Conservation (phyloP, 768 basidiomycete genomes). For the Hirschioporus abietinus region DNA sequence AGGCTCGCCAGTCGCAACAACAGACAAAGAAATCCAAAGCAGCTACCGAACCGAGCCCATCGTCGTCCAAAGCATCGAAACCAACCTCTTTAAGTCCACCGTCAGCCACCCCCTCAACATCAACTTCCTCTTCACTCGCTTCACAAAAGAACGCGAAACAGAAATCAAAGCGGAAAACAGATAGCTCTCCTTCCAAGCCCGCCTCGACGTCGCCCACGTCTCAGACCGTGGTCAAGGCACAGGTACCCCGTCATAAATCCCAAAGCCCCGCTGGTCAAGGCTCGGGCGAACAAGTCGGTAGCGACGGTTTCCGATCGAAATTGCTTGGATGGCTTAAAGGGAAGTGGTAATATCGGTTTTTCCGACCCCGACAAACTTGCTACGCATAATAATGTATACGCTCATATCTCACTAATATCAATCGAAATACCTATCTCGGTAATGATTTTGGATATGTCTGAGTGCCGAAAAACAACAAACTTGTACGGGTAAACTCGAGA, state of each 20-base stretch:
- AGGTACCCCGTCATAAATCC: background rate
- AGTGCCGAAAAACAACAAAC: too few species aligned
- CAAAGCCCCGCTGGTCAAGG: background rate
- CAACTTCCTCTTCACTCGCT: background rate
- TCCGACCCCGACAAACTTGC: background rate
- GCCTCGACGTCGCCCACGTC: background rate
- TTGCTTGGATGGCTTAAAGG: background rate
- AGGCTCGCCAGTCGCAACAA: background rate
- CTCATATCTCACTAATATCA: background rate
- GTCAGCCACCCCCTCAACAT: background rate
- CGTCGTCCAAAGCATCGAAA: background rate
- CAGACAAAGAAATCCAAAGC: background rate
- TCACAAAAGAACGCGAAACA: background rate
- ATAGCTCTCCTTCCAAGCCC: background rate
- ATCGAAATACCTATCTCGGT: background rate
- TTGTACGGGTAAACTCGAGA: too few species aligned
- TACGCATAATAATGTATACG: background rate
- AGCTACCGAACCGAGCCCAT: background rate
- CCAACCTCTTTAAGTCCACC: background rate
- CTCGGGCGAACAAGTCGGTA: background rate
- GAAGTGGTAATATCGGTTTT: background rate
- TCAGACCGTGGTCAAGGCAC: background rate
- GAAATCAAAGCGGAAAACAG: background rate
- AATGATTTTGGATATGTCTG: too few species aligned
- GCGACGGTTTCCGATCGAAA: background rate